These are phyloP conservation scores for Pouteria campechiana DNA, from an alignment of 179 eudicot species.

Conservation along the genomic window DNA sequence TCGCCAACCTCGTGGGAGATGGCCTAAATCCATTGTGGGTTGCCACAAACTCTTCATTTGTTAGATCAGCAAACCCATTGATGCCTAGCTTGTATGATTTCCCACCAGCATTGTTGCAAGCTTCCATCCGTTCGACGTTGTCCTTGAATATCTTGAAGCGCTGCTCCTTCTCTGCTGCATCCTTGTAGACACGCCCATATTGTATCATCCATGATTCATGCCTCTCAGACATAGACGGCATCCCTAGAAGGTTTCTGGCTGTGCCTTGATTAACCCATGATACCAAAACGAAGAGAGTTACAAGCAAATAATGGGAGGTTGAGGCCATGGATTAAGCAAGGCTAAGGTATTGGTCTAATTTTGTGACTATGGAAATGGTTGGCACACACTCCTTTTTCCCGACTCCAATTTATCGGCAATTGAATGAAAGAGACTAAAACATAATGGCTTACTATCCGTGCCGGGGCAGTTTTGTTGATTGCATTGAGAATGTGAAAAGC, in stretches of 20 bases:
- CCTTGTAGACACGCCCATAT: constrained; percentile 11
- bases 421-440: too few species aligned
- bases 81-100: constrained; percentile 8
- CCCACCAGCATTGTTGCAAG: constrained; percentile 7
- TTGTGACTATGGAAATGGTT: too few species aligned
- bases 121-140: constrained; percentile 5
- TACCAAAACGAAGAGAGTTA: constrained; percentile 1
- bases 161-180: constrained; percentile 9
- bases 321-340: constrained; percentile 93
- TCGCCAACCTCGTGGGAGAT: too few species aligned
- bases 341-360: too few species aligned
- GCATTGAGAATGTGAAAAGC: too few species aligned
- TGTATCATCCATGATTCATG: constrained; percentile 12
- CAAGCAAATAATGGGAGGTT: too few species aligned
- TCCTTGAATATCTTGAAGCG: constrained; percentile 12
- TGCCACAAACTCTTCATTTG: constrained; percentile 11
- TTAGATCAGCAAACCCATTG: constrained; percentile 13
- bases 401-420: too few species aligned
- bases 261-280: constrained; percentile 8
- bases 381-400: too few species aligned
- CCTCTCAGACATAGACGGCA: constrained; percentile 2
- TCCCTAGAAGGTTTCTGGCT: constrained; percentile 3
- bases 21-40: constrained; percentile 14
- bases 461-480: too few species aligned
- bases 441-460: too few species aligned